Percentiles rank a stretch among this genome's conserved stretches.
phyloP scores from a whole-genome alignment of 345 rosid species.

The Viola odorata region DNA sequence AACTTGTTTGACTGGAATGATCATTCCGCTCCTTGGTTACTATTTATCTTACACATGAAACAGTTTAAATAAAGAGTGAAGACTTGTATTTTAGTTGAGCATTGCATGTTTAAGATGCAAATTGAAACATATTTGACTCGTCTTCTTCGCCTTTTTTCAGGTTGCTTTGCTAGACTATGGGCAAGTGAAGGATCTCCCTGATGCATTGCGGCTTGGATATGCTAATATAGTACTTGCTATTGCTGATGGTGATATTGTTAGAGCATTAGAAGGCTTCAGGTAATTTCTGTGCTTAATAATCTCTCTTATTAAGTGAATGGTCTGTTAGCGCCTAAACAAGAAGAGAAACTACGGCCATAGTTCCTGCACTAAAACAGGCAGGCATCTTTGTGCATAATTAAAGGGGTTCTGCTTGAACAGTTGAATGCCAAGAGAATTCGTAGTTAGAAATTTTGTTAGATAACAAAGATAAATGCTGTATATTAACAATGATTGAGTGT shows the following conservation, averaged over 20 bases:
- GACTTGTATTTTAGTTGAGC: neutral
- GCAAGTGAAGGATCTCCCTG: conserved; percentile 95
- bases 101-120: neutral
- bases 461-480: too few relatives aligned
- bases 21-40: neutral
- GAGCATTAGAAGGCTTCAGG: conserved; percentile 72
- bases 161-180: conserved; percentile 93
- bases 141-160: conserved; percentile 22
- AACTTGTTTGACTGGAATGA: neutral
- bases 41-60: neutral
- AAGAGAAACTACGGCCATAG: conserved; percentile 8
- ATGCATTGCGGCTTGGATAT: conserved; percentile 72
- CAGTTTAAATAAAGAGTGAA: neutral
- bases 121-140: too few relatives aligned
- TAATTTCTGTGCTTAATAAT: conserved; percentile 18
- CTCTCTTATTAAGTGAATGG: neutral
- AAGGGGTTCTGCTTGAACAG: neutral
- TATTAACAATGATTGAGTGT: too few relatives aligned
- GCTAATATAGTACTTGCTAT: conserved; percentile 86
- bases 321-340: neutral
- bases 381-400: neutral
- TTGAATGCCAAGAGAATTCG: neutral
- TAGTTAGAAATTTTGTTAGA: too few relatives aligned
- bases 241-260: conserved; percentile 57
- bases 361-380: neutral